Evolutionary conservation across 1,139 yeast species (phyloP), one percentile per base, ranked within the genome.

Genomic region (Candida dubliniensis): DNA sequence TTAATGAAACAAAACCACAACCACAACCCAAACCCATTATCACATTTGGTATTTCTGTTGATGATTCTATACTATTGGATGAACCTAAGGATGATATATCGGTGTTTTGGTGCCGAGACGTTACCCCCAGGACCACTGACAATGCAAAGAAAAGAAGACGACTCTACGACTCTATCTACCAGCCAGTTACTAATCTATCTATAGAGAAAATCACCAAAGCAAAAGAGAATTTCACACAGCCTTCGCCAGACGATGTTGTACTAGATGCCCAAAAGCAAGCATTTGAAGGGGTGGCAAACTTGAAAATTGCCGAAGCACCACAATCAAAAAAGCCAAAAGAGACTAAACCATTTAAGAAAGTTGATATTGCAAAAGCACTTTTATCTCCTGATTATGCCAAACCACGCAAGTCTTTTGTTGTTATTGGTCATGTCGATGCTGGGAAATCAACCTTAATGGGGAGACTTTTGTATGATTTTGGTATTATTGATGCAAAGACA

Each of bases 381-480:
- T 54, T 60, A 5, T 60, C 61, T 42, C 62, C 66, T 26, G 57
- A 70, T 14, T 65, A 64, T 33, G 47, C 61, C 11, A 86, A 85
- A 56, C 89, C 91, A 2, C 82, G 79, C 50, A 71, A 84, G 44
- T 82, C 91, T 14, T 86, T 88, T 61, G 96, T 89, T 26, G 95
- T 89, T 3, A 82, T 87, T 49, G 99, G 99, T 2, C 99, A 95
- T 67, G 98, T 95, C 14, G 99, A 95, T 67, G 96, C 98, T 0
- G 99, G 99, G 9, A 95, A 95, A 62, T 89, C 96, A 2, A 95
- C 99, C 0, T 70, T 95, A 31, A 86, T 95, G 81, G 99, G 99
- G 8, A 73, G 99, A 46, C 64, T 95, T 36, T 63, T 95, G 36
- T 84, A 84, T 47, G 98, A 93, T 56, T 69, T 82, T 18, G 91